A percentile compares a stretch with the other conserved stretches of the same genome.
Conservation (phyloP, 257 asterid species). For the Capsicum pubescens region DNA sequence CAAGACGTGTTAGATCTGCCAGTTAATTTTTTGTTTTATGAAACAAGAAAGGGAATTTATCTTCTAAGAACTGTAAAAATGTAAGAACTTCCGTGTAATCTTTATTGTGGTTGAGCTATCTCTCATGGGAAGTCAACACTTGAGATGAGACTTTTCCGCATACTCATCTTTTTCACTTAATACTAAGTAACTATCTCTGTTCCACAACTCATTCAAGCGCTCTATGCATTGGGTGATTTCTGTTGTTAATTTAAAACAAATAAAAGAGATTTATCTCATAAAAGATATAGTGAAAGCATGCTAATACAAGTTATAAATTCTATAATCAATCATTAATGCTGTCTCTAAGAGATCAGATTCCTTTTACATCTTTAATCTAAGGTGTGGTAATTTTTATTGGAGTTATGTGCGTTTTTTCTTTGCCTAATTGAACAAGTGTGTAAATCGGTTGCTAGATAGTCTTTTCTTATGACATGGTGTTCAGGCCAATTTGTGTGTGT, state of each 20-base stretch:
- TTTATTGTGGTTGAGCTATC: constrained; percentile 4
- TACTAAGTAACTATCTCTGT: not conserved
- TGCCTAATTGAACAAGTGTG: not conserved
- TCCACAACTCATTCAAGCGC: not conserved
- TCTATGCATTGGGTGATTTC: not conserved
- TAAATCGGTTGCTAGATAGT: not conserved
- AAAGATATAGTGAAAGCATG: not conserved
- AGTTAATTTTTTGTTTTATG: not conserved
- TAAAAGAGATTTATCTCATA: not conserved
- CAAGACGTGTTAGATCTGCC: not conserved
- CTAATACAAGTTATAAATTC: not conserved
- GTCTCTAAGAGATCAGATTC: not conserved
- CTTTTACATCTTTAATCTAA: not conserved
- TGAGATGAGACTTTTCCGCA: not conserved
- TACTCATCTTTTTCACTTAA: not conserved
- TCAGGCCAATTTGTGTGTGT: too few species aligned
- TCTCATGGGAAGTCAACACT: not conserved
- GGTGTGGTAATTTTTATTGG: not conserved
- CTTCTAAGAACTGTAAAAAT: not conserved
- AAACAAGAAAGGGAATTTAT: not conserved
- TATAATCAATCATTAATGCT: not conserved
- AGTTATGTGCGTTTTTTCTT: not conserved
- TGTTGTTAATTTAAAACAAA: not conserved
- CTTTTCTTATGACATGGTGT: not conserved
- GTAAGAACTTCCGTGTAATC: not conserved